Conservation (phyloP, 495 filamentous ascomycete genomes). For the Hypoxylon rickii region DNA sequence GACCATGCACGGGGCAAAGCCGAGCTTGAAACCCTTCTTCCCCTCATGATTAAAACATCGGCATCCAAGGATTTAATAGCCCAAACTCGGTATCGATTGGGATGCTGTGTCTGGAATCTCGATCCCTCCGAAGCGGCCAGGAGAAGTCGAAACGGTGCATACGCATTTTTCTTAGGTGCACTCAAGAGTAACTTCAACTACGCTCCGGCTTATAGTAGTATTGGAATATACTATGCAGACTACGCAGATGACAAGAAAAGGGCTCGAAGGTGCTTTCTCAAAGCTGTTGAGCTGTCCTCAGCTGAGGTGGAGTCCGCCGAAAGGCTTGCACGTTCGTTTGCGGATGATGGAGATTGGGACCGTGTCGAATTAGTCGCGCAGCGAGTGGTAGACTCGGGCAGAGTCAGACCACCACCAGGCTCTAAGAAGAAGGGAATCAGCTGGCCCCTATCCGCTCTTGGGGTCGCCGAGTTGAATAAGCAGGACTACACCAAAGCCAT, state of each 20-base stretch:
- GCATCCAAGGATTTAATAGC: conserved; percentile 71
- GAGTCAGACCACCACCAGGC: conserved; percentile 83
- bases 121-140: conserved; percentile 71
- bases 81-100: conserved; percentile 85
- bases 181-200: conserved; percentile 87
- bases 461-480: conserved; percentile 94
- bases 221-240: conserved; percentile 94
- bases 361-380: conserved; percentile 90
- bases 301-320: conserved; percentile 88
- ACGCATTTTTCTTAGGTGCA: conserved; percentile 79
- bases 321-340: conserved; percentile 80
- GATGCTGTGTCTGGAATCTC: conserved; percentile 84
- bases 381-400: conserved; percentile 90
- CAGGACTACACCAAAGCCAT: conserved; percentile 88
- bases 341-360: conserved; percentile 92
- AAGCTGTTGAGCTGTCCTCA: conserved; percentile 91
- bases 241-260: conserved; percentile 84
- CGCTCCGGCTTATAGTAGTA: conserved; percentile 88
- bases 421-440: conserved; percentile 89
- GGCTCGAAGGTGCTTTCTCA: conserved; percentile 90
- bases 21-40: conserved; percentile 72
- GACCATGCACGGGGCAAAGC: conserved; percentile 65
- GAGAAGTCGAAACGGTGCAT: conserved; percentile 73
- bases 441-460: conserved; percentile 95
- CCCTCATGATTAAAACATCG: conserved; percentile 33